Evolutionary conservation across 805 yeast species (phyloP), one percentile per base, ranked within the genome.

Genomic region (Saturnispora halmiae): DNA sequence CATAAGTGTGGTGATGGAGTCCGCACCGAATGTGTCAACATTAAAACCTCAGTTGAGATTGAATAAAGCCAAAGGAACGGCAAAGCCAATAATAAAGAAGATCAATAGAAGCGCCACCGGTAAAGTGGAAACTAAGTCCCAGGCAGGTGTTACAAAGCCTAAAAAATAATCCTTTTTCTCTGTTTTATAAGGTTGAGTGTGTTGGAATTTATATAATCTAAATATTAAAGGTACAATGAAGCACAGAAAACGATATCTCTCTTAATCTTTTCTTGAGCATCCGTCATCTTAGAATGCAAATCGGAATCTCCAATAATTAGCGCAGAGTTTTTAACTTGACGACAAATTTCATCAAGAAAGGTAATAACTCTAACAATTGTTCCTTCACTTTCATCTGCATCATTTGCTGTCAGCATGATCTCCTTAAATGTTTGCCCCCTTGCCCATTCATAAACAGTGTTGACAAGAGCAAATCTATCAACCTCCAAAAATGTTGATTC

Each of bases 181-280:
- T 15, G 15, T 14, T 30, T 11, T 30, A 30, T 30, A 30, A 30
- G 13, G 11, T 13, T 6, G 11, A 30, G 11, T 18, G 33, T 18
- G 5, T 30, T 15, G 15, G 16, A 14, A 14, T 15, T 11, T 11
- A 13, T 30, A 14, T 15, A 13, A 13, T 4, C 7, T 15, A 18
- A 30, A 30, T 9, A 44, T 33, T 69, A 88, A 49, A 90, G 65
- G 57, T 92, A 92, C 45, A 92, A 72, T 43, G 95, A 83, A 4
- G 97, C 96, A 58, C 97, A 92, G 63, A 92, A 92, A 0, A 92
- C 97, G 51, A 92, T 92, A 59, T 92, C 98, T 53, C 99, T 77
- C 63, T 90, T 90, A 57, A 92, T 92, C 59, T 77, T 75, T 56
- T 92, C 97, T 62, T 90, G 97, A 0, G 96, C 96, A 41, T 76